Evolutionary conservation across 2,329 filamentous ascomycete genomes (phyloP).

Genomic region (Talaromyces sp.): DNA sequence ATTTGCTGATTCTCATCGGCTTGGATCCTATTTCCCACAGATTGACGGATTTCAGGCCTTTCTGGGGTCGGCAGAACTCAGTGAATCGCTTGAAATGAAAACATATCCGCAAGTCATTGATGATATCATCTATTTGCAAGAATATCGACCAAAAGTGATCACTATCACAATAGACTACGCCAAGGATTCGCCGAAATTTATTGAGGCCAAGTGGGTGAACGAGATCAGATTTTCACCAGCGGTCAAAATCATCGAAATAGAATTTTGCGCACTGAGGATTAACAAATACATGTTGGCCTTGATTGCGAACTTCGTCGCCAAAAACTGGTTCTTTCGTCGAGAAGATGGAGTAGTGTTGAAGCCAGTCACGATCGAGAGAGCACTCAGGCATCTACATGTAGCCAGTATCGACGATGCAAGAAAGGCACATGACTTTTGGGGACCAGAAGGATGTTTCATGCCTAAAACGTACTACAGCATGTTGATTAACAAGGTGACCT

Average conservation of each 20-base stretch:
- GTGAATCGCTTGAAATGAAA: too few species aligned
- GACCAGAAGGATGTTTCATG: too few species aligned
- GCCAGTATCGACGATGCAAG: not conserved
- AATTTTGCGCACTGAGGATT: not conserved
- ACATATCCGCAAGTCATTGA: too few species aligned
- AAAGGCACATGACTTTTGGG: not conserved
- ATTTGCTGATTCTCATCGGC: constrained; percentile 6
- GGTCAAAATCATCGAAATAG: not conserved
- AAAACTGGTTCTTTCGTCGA: not conserved
- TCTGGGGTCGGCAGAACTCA: not conserved
- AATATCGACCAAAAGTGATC: not conserved
- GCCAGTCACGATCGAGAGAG: not conserved
- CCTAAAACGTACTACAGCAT: not conserved
- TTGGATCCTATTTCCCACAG: constrained; percentile 18
- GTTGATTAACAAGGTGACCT: not conserved
- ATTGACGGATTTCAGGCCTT: constrained; percentile 18
- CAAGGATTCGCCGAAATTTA: not conserved
- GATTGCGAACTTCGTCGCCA: not conserved
- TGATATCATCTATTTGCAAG: not conserved
- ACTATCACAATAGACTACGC: not conserved
- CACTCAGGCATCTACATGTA: not conserved
- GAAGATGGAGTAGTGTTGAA: not conserved
- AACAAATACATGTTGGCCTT: not conserved
- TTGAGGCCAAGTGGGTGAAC: not conserved
- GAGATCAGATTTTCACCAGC: not conserved